These are phyloP conservation scores for Lotus japonicus DNA, from an alignment of 306 rosid genomes.

Conservation along the genomic window DNA sequence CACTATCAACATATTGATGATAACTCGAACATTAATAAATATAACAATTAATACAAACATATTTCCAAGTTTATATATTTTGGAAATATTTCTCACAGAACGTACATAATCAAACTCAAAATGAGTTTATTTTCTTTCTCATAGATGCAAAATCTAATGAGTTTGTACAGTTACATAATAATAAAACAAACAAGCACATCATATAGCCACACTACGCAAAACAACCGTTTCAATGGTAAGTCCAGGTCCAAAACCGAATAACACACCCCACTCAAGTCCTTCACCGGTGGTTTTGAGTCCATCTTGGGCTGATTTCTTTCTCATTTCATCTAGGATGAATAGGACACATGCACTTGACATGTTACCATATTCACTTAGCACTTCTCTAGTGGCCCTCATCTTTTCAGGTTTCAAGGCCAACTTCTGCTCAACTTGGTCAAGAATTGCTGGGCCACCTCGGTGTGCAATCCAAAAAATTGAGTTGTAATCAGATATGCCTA, in stretches of 20 bases:
- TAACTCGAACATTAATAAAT: no score
- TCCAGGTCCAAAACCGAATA: conserved; percentile 78
- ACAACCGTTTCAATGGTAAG: conserved; percentile 67
- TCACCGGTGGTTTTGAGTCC: conserved; percentile 34
- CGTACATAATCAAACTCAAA: not conserved
- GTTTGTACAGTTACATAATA: not conserved
- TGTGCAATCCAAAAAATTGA: conserved; percentile 38
- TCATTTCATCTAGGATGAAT: conserved; percentile 64
- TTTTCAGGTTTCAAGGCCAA: conserved; percentile 19
- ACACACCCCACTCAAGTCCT: conserved; percentile 68
- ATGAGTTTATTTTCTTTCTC: not conserved
- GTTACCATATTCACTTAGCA: conserved; percentile 62
- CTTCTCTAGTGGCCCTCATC: conserved; percentile 35
- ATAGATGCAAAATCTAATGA: not conserved
- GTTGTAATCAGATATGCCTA: conserved; percentile 25
- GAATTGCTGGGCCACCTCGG: conserved; percentile 30
- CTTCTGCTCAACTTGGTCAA: conserved; percentile 26
- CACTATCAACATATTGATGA: no score
- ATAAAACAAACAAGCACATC: not conserved
- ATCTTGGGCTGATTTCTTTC: conserved; percentile 36
- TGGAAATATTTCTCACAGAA: no score
- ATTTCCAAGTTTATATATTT: no score
- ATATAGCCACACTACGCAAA: conserved; percentile 41
- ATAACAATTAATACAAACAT: no score
- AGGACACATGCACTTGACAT: conserved; percentile 83